Base-by-base conservation (phyloP, 495 filamentous ascomycete genomes). In the Penicillium odoratum region DNA sequence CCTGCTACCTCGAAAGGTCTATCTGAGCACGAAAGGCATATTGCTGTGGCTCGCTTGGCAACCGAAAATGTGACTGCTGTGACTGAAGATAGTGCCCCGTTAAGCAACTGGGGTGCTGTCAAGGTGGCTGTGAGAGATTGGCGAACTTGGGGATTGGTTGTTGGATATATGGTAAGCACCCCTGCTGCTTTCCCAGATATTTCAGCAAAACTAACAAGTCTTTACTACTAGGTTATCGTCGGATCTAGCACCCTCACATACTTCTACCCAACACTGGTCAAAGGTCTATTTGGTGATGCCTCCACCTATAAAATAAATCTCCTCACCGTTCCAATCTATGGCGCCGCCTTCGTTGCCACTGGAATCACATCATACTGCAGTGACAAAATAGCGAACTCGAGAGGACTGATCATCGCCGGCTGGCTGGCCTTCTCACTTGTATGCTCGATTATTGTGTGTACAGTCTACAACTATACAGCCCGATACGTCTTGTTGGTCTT, bases 401-500 rank as follows among this genome's bases (percentile, higher is more conserved):
- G 69, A 43, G 71, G 69, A 5, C 28, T 66, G 9, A 50, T 74
- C 11, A 67, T 74, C 13, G 69, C 73, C 25, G 60, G 48, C 50
- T 77, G 76, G 68, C 59, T 83, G 13, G 55, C 61, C 10, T 58
- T 79, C 25, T 70, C 74, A 0, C 68, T 77, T 42, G 46, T 74
- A 30, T 75, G 73, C 55, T 69, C 75, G 28, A 72, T 82, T 18
- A 62, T 75, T 16, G 74, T 76, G 16, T 76, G 74, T 51, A 57
- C 60, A 16, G 74, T 79, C 0, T 77, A 75, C 53, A 69, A 77
- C 53, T 75, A 72, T 46, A 76, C 65, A 0, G 78, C 78, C 5
- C 74, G 80, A 11, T 84, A 84, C 47, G 75, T 75, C 5, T 69
- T 84, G n/a, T 69, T 84, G 7, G 77, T 79, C 4, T 67, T 84